A percentile compares a stretch with the other conserved stretches of the same genome.
Evolutionary conservation across 2,329 filamentous ascomycete genomes (phyloP).

Genomic region (Nemania sp.): DNA sequence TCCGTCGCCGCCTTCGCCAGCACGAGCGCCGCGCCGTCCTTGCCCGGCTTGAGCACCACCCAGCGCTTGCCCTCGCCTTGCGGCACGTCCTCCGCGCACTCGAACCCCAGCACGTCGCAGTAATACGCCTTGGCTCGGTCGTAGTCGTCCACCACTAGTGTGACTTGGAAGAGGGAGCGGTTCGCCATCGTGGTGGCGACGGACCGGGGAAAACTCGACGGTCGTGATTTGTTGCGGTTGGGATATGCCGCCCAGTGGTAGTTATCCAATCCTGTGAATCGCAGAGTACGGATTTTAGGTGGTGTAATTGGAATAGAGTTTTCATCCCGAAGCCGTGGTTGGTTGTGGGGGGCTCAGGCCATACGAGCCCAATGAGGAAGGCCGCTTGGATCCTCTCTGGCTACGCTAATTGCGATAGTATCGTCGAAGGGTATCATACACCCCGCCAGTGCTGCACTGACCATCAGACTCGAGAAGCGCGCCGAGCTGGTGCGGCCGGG

Average conservation of each 20-base stretch:
- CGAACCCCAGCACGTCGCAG: constrained; percentile 22
- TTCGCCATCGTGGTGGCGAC: background rate
- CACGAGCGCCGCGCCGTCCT: constrained; percentile 18
- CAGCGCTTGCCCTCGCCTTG: constrained; percentile 22
- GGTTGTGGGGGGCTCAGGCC: constrained; percentile 11
- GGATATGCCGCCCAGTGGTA: background rate
- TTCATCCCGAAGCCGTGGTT: background rate
- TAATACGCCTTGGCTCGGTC: constrained; percentile 26
- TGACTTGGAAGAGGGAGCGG: constrained; percentile 24
- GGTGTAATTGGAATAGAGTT: background rate
- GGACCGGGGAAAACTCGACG: background rate
- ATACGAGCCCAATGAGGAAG: constrained; percentile 17
- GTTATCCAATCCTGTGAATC: background rate
- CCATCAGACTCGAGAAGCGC: background rate
- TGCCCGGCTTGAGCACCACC: constrained; percentile 18
- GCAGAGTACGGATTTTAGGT: background rate
- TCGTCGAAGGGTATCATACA: background rate
- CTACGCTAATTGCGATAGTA: background rate
- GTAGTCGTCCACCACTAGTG: constrained; percentile 23
- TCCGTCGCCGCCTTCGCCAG: constrained; percentile 21
- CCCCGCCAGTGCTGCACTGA: background rate
- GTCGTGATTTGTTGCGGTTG: background rate
- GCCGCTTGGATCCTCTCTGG: background rate
- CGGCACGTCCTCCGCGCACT: constrained; percentile 15
- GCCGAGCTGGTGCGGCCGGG: background rate